These are phyloP conservation scores for Rhinocladiella similis DNA, from an alignment of 2,329 filamentous ascomycete genomes.

Conservation along the genomic window DNA sequence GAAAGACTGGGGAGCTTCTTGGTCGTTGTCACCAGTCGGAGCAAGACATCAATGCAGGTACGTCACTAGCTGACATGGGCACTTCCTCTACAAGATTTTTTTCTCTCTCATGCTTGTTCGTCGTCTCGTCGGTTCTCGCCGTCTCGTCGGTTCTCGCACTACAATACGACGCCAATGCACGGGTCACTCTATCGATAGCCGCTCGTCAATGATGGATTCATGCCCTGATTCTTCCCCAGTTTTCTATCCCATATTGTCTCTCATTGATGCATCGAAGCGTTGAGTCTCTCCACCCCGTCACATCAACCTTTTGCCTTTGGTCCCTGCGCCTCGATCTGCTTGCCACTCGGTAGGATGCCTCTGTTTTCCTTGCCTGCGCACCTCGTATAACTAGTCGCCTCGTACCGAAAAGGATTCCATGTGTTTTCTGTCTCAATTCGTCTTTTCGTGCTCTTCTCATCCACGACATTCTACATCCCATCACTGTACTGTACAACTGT, in stretches of 20 bases:
- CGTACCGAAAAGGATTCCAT: neutral
- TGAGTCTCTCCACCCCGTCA: neutral
- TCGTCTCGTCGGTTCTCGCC: neutral
- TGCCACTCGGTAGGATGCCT: constrained; percentile 4
- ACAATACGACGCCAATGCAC: no score
- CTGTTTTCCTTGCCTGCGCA: neutral
- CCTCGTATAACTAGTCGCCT: neutral
- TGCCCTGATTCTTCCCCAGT: neutral
- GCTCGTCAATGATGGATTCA: neutral
- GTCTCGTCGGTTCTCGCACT: neutral
- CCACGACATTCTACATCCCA: neutral
- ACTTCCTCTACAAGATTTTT: neutral
- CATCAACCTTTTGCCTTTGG: neutral
- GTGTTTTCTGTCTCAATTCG: neutral
- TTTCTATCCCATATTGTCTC: neutral
- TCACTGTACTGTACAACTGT: neutral
- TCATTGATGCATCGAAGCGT: neutral
- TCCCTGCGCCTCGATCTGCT: constrained; percentile 15
- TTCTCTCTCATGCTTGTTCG: neutral
- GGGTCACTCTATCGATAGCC: neutral
- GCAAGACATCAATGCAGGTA: constrained; percentile 11
- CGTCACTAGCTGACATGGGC: constrained; percentile 1
- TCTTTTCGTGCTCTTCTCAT: neutral
- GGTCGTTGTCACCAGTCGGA: neutral
- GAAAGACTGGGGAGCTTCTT: no score